Evolutionary conservation across 768 basidiomycete species (phyloP), one percentile per base, ranked within the genome.

Genomic region (Tylopilus intermedius): DNA sequence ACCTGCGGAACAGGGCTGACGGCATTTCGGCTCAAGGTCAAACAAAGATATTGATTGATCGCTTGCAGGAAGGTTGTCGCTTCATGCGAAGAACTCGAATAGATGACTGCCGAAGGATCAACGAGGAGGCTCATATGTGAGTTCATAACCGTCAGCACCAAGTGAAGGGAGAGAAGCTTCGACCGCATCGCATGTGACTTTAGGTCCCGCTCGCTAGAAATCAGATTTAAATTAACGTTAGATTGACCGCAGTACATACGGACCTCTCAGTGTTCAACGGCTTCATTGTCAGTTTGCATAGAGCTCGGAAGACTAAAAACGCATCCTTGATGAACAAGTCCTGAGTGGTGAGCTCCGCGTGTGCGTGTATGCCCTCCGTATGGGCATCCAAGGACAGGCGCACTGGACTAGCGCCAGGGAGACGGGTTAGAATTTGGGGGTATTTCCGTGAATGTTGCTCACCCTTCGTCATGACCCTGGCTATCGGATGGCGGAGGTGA

Each of bases 281-380:
- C 68, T 98, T 98, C 94, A 97, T 98, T 8, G 93, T 94, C 58
- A 98, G 74, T 67, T 98, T 98, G 75, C 96, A 98, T 10, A 99
- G 76, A 0, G 96, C 94, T 43, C 96, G 80, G 72, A 98, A 95
- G 35, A 99, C 95, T 55, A 99, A 79, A 75, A 97, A 99, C 0
- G 96, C 94, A 65, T 99, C 96, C 67, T 98, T 98, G 65, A 96
- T 79, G 67, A 94, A 95, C 50, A 97, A 72, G 60, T 99, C 95
- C 48, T 89, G 84, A n/a, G 79, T 76, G 18, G 84, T 82, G 50
- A 94, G 74, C 47, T 78, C 79, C 56, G 72, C 72, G 49, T 56
- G 65, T 54, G 58, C 27, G 41, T 67, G 47, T 63, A 50, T 26
- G 49, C 51, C 50, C 41, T 65, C 59, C 22, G 43, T 11, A 37